Evolutionary conservation across 257 asterid genomes (phyloP), one percentile per base, ranked within the genome.

Genomic region (Mitragyna speciosa): DNA sequence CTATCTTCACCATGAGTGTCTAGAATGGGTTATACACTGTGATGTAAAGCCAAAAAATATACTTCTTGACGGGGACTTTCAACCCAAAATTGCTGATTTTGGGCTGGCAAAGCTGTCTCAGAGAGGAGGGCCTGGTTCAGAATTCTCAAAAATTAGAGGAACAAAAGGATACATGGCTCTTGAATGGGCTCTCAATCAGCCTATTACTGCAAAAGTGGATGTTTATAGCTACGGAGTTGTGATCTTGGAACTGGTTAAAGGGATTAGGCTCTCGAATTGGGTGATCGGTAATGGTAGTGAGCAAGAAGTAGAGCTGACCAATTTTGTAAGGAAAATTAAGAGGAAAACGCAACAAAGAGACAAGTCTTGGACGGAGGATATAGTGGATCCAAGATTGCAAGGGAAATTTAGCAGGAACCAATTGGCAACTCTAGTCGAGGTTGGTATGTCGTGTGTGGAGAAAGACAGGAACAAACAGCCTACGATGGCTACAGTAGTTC

Each of bases 401-500:
- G 93, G 94, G 47, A 61, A 52, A 22, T 88, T 88, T 69, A 73
- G 87, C 78, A 78, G 87, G 75, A 87, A 86, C 0, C 95, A 93
- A 51, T 94, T 88, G 0, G 80, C 69, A 3, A 69, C 69, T 39
- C 72, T 93, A 86, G 80, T 93, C 20, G 80, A 76, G 33, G 78
- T 80, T 7, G 96, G 94, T 0, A 17, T 89, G 68, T 76, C 85
- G 12, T 93, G 97, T 31, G 89, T 90, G 30, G 92, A 91, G 19
- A 93, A 90, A 61, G 93, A 89, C 54, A 83, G 94, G 74, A 90
- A 88, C 54, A 87, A 85, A 78, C 80, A 96, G 75, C 94, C 97
- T 2, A 88, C 91, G 4, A 93, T 93, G 96, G 97, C 86, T 15
- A 77, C 92, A 12, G 97, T 91, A 10, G 91, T 85, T 56, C 92